These are phyloP conservation scores for Phaffomyces opuntiae DNA, from an alignment of 805 yeast species.

Conservation along the genomic window DNA sequence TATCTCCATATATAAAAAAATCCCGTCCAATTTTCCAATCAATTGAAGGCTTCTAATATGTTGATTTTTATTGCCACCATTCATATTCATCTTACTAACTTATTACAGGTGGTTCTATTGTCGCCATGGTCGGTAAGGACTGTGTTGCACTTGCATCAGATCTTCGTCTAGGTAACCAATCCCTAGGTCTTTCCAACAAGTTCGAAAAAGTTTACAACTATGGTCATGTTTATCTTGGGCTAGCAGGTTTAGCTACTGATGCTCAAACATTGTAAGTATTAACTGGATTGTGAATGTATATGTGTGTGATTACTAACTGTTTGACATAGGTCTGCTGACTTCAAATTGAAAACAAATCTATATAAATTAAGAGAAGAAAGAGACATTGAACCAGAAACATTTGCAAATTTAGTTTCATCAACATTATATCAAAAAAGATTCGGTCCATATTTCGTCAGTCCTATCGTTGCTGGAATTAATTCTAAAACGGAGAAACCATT, in stretches of 20 bases:
- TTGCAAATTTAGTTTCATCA: conserved; percentile 87
- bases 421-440: conserved; percentile 85
- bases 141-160: conserved; percentile 98
- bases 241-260: conserved; percentile 94
- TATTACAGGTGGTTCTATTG: conserved; percentile 78
- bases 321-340: conserved; percentile 44
- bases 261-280: conserved; percentile 51
- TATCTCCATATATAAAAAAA: not conserved
- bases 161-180: conserved; percentile 87
- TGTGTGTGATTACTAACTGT: conserved; percentile 1
- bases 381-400: conserved; percentile 83
- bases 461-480: conserved; percentile 91
- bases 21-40: not conserved
- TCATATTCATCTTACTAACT: conserved; percentile 6
- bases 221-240: conserved; percentile 82
- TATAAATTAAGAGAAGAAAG: conserved; percentile 91
- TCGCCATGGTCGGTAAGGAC: conserved; percentile 97
- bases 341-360: conserved; percentile 78
- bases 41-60: not conserved
- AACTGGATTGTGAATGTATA: no score
- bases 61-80: not conserved
- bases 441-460: conserved; percentile 96
- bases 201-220: conserved; percentile 88
- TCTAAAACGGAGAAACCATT: conserved; percentile 80
- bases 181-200: conserved; percentile 84